Evolutionary conservation across 73 alveolate species (phyloP), one percentile per base, ranked within the genome.

Genomic region (Loxodes magnus): DNA sequence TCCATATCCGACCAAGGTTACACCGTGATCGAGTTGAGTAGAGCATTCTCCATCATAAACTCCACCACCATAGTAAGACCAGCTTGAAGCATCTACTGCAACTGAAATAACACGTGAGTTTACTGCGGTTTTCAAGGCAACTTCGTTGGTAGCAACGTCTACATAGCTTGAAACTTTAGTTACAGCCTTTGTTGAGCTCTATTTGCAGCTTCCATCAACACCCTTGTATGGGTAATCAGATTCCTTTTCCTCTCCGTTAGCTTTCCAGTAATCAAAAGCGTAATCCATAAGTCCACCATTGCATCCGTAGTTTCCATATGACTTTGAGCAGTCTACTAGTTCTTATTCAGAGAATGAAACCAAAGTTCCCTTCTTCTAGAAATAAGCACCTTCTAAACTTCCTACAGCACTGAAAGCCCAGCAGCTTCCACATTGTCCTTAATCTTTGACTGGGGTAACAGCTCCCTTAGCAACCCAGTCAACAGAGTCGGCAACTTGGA

Each of bases 1-100:
- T 24, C 22, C 85, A 51, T 59, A 83, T 56, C 96, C 96, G 21
- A 73, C 84, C 34, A 72, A 77, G 62, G 74, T 58, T 56, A 78
- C 90, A 37, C 87, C 87, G 74, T 83, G 96, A 34, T 78, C 71
- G 25, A 72, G 75, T 22, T 52, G 56, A 4, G 65, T 61, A 21
- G 68, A 66, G 3, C 16, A 3, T 15, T 12, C 22, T 23, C 41
- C 44, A 36, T 43, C 27, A 51, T 64, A 50, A 66, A 56, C 59
- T 15, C 94, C 94, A 4, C 63, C 64, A 14, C 38, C 2, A 67
- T 80, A 80, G 71, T 30, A 41, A 35, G 74, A 69, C 71, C 23
- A 36, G 5, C 19, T 22, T 44, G 35, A 61, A 30, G 91, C 91
- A 19, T 67, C 71, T 38, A 77, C 72, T 30, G 81, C 91, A 36